phyloP scores from a whole-genome alignment of 306 rosid genomes.

The Cicer chorassanicum region DNA sequence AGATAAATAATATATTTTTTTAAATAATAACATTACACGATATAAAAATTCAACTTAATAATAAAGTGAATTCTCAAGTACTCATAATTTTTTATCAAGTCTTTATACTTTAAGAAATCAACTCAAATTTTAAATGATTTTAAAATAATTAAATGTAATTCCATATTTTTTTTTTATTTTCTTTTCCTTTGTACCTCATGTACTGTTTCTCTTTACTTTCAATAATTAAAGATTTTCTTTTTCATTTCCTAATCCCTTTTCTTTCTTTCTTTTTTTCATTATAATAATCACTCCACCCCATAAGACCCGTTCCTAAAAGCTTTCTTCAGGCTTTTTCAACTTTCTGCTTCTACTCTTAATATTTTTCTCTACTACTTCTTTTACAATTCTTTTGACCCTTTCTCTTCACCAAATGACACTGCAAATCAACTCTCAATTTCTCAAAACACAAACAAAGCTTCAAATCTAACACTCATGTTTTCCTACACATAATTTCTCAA shows the following conservation, averaged over 20 bases:
- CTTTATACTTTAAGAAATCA: too few relatives aligned
- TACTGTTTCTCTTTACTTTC: constrained; percentile 22
- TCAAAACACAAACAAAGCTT: constrained; percentile 13
- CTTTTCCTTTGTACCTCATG: constrained; percentile 27
- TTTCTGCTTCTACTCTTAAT: constrained; percentile 58
- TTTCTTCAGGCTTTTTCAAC: constrained; percentile 60
- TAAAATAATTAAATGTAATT: too few relatives aligned
- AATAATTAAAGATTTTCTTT: background rate
- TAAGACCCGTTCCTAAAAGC: constrained; percentile 66
- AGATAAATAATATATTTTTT: too few relatives aligned
- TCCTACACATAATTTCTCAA: constrained; percentile 44
- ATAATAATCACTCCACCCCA: constrained; percentile 57
- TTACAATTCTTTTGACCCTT: constrained; percentile 48
- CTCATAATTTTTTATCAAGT: too few relatives aligned
- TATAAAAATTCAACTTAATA: too few relatives aligned
- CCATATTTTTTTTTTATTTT: too few relatives aligned
- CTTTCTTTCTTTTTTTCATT: constrained; percentile 1
- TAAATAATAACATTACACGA: too few relatives aligned
- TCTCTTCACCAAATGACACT: constrained; percentile 39
- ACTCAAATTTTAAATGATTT: too few relatives aligned
- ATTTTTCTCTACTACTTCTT: constrained; percentile 45
- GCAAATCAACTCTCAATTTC: constrained; percentile 6
- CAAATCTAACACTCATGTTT: constrained; percentile 27
- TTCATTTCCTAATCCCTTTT: background rate
- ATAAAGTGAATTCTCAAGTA: too few relatives aligned